Evolutionary conservation across 2,329 filamentous ascomycete species (phyloP).

Genomic region (Colletotrichum tropicale): DNA sequence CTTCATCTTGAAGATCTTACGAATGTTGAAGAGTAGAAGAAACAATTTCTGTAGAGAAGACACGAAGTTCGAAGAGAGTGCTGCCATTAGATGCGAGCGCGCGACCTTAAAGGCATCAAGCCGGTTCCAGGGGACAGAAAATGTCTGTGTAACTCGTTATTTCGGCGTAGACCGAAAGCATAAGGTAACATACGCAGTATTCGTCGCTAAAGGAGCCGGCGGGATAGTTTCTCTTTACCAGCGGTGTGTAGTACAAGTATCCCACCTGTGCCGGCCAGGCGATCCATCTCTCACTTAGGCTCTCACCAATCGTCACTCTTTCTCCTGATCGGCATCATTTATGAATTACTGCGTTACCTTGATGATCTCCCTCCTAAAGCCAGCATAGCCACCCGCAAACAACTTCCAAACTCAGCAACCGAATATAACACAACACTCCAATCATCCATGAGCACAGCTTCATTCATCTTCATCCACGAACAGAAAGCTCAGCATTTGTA

Average conservation of each 20-base stretch:
- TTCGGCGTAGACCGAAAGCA: background rate
- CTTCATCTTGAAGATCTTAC: background rate
- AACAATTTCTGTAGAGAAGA: background rate
- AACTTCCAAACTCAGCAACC: background rate
- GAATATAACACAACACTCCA: background rate
- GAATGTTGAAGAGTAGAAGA: background rate
- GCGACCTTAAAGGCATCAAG: background rate
- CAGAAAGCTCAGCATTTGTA: background rate
- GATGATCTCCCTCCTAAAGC: background rate
- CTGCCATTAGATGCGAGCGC: background rate
- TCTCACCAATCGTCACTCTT: background rate
- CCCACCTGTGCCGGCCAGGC: background rate
- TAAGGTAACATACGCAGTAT: background rate
- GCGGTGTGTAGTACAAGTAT: background rate
- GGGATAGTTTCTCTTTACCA: background rate
- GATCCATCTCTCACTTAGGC: background rate
- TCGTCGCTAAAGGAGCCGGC: background rate
- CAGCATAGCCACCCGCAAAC: background rate
- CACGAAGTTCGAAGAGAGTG: background rate
- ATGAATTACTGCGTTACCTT: background rate
- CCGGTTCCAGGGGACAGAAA: fast-evolving
- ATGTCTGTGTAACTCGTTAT: background rate
- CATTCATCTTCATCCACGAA: background rate
- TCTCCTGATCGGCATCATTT: background rate
- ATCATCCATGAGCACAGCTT: background rate